phyloP scores from a whole-genome alignment of 768 basidiomycete species.

The Boletales sp. region DNA sequence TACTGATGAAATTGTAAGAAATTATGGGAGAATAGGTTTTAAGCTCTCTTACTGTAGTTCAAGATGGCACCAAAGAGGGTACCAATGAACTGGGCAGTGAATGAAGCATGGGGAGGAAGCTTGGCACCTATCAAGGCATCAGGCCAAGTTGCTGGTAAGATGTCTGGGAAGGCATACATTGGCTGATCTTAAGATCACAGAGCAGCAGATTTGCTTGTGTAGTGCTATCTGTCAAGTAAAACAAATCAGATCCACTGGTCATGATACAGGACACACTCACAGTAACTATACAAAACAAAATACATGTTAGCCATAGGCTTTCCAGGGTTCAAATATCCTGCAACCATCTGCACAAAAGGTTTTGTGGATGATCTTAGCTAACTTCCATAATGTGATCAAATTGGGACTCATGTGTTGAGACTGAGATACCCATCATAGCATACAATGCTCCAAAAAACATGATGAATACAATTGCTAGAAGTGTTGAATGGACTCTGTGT shows the following conservation, averaged over 20 bases:
- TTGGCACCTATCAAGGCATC: slow-evolving; percentile 34
- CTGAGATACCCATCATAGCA: slow-evolving; percentile 40
- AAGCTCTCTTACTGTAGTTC: slow-evolving; percentile 37
- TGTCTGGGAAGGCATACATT: slow-evolving; percentile 10
- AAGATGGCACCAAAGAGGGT: slow-evolving; percentile 50
- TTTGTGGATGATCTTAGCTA: slow-evolving; percentile 8
- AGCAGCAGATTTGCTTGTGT: slow-evolving; percentile 49
- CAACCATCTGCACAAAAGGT: slow-evolving; percentile 35
- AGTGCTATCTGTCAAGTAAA: slow-evolving; percentile 40
- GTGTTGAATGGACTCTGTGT: too few relatives aligned
- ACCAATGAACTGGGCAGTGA: slow-evolving; percentile 54
- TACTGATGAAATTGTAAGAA: slow-evolving; percentile 34
- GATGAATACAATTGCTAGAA: slow-evolving; percentile 44
- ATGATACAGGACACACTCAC: slow-evolving; percentile 21
- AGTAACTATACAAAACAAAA: slow-evolving; percentile 44
- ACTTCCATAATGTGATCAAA: neutral
- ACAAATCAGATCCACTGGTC: slow-evolving; percentile 34
- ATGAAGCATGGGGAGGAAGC: slow-evolving; percentile 61
- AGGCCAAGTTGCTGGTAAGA: slow-evolving; percentile 35
- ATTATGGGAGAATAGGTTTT: neutral
- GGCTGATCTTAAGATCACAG: slow-evolving; percentile 50
- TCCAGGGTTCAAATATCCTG: slow-evolving; percentile 34
- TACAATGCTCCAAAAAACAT: slow-evolving; percentile 53
- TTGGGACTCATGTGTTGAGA: slow-evolving; percentile 19
- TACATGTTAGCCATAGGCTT: slow-evolving; percentile 44